These are phyloP conservation scores for Leishmania major DNA, from an alignment of 208 protist species.

Conservation along the genomic window DNA sequence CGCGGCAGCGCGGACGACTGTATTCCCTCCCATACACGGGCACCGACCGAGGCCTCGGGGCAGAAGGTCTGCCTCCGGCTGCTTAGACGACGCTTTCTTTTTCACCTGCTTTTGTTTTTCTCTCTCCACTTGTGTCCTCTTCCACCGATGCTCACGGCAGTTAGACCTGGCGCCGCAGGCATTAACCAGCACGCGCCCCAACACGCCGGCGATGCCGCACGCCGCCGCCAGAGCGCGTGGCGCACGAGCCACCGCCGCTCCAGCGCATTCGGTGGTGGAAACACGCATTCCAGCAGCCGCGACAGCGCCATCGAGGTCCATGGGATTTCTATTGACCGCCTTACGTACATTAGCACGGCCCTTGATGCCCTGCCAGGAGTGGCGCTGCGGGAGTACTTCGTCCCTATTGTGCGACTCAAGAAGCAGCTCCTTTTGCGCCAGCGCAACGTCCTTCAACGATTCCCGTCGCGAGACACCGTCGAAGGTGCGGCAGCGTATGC, in stretches of 20 bases:
- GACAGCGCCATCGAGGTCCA: slow-evolving; percentile 12
- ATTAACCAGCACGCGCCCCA: slow-evolving; percentile 6
- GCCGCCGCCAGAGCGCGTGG: slow-evolving; percentile 20
- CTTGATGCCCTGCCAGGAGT: slow-evolving; percentile 68
- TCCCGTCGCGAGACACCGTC: slow-evolving; percentile 20
- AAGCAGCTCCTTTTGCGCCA: slow-evolving; percentile 43
- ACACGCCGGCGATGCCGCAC: background rate
- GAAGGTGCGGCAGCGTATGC: slow-evolving; percentile 24
- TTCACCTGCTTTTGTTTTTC: slow-evolving; percentile 4
- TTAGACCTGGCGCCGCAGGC: background rate
- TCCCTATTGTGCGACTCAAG: slow-evolving; percentile 68
- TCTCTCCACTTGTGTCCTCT: background rate
- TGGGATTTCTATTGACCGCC: slow-evolving; percentile 60
- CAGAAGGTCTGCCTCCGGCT: background rate
- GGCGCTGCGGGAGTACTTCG: slow-evolving; percentile 70
- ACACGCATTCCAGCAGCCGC: background rate
- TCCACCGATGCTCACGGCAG: background rate
- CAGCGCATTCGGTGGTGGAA: background rate
- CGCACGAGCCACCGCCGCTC: slow-evolving; percentile 12
- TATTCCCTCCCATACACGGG: background rate
- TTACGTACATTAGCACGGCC: slow-evolving; percentile 86
- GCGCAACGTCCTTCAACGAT: slow-evolving; percentile 35
- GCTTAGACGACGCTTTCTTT: background rate
- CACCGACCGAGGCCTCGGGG: background rate
- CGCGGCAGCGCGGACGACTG: background rate